A percentile compares a stretch with the other conserved stretches of the same genome.
Evolutionary conservation across 192 early-diverging fungal genomes (phyloP).

Genomic region (Coemansia sp.): DNA sequence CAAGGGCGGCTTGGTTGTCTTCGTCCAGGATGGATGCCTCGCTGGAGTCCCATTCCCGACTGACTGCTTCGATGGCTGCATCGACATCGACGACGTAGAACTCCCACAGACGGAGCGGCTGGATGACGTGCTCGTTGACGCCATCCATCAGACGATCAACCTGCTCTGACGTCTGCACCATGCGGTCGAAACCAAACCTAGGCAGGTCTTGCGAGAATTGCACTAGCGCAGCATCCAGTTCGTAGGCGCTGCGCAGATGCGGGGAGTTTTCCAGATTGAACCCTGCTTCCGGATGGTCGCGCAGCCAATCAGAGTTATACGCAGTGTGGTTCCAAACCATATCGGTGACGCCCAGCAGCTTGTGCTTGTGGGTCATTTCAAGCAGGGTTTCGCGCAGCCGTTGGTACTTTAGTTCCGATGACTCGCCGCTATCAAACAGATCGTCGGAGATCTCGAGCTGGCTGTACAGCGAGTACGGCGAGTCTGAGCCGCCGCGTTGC

Average conservation of each 20-base stretch:
- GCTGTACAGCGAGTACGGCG: slow-evolving; percentile 96
- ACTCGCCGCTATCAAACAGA: slow-evolving; percentile 64
- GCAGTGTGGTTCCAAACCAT: slow-evolving; percentile 99
- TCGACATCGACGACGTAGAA: slow-evolving; percentile 78
- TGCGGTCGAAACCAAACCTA: slow-evolving; percentile 48
- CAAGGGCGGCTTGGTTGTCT: slow-evolving; percentile 8
- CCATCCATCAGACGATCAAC: slow-evolving; percentile 62
- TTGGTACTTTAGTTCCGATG: slow-evolving; percentile 58
- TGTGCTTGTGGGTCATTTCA: slow-evolving; percentile 62
- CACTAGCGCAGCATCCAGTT: slow-evolving; percentile 85
- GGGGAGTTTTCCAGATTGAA: slow-evolving; percentile 95
- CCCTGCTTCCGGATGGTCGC: slow-evolving; percentile 94
- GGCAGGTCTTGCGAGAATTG: slow-evolving; percentile 62
- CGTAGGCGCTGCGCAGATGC: slow-evolving; percentile 87
- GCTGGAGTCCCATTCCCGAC: slow-evolving; percentile 34
- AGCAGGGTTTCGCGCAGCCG: slow-evolving; percentile 53
- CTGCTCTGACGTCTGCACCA: slow-evolving; percentile 62
- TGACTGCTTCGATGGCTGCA: slow-evolving; percentile 34
- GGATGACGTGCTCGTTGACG: slow-evolving; percentile 55
- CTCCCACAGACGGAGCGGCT: slow-evolving; percentile 77
- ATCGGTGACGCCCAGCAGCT: slow-evolving; percentile 81
- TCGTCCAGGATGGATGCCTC: not conserved
- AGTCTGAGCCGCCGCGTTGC: slow-evolving; percentile 86
- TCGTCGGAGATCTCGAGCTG: slow-evolving; percentile 88
- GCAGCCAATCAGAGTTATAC: slow-evolving; percentile 87